phyloP scores from a whole-genome alignment of 495 filamentous ascomycete species.

The Penicillium ucsense region DNA sequence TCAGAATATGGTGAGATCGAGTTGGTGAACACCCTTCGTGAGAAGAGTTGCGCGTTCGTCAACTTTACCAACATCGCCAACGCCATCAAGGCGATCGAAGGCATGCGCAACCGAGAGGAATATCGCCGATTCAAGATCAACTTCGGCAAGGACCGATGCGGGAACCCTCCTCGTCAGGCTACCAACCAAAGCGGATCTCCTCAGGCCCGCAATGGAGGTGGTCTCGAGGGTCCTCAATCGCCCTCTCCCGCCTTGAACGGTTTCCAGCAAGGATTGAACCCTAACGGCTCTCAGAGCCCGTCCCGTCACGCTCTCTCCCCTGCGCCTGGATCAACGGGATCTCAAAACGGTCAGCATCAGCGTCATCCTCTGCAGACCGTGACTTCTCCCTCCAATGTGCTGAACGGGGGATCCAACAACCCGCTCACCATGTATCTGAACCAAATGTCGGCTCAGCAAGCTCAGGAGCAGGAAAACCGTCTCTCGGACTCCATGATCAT shows the following conservation, averaged over 20 bases:
- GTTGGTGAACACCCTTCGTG: slow-evolving; percentile 87
- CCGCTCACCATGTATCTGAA: slow-evolving; percentile 90
- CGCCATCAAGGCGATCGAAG: slow-evolving; percentile 98
- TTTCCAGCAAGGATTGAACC: slow-evolving; percentile 40
- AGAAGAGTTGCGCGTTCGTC: slow-evolving; percentile 99
- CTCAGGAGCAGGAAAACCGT: slow-evolving; percentile 50
- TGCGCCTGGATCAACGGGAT: slow-evolving; percentile 46
- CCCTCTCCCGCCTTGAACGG: slow-evolving; percentile 43
- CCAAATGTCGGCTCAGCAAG: slow-evolving; percentile 72
- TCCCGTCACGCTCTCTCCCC: slow-evolving; percentile 49
- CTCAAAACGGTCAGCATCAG: slow-evolving; percentile 38
- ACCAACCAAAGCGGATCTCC: slow-evolving; percentile 38
- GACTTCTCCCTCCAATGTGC: slow-evolving; percentile 56
- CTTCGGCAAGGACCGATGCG: slow-evolving; percentile 97
- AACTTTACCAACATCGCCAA: slow-evolving; percentile 99
- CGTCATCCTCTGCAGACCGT: slow-evolving; percentile 43
- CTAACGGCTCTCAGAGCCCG: slow-evolving; percentile 59
- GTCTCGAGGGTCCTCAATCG: slow-evolving; percentile 55
- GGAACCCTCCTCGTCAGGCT: slow-evolving; percentile 87
- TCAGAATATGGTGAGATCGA: slow-evolving; percentile 98
- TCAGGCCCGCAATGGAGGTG: slow-evolving; percentile 46
- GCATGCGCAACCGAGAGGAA: slow-evolving; percentile 85
- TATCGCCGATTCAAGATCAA: slow-evolving; percentile 99
- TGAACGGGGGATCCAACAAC: slow-evolving; percentile 74
- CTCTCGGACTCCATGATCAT: slow-evolving; percentile 40